A percentile compares a stretch with the other conserved stretches of the same genome.
These are phyloP conservation scores for Mycena olivaceomarginata DNA, from an alignment of 768 basidiomycete genomes.

Conservation along the genomic window DNA sequence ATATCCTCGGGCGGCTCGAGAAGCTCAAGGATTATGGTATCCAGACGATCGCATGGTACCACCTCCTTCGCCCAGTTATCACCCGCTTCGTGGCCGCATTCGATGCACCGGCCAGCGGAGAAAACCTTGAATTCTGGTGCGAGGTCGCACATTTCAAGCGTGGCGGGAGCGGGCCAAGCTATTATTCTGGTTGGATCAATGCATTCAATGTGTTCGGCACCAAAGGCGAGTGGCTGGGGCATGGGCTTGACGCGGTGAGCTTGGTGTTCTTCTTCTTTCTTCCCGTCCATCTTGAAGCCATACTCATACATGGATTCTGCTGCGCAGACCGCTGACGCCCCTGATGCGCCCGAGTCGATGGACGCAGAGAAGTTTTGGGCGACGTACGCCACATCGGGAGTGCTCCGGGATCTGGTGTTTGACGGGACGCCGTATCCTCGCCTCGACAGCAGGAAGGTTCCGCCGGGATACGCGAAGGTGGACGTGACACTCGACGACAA, in stretches of 20 bases:
- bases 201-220: background rate
- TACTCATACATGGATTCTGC: background rate
- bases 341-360: background rate
- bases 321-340: background rate
- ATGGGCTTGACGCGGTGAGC: background rate
- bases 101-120: background rate
- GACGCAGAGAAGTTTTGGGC: background rate
- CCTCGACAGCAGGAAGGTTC: background rate
- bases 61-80: conserved; percentile 63
- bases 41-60: conserved; percentile 57
- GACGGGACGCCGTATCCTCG: background rate
- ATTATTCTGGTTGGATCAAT: background rate
- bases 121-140: background rate
- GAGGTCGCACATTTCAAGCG: background rate
- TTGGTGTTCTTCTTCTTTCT: background rate
- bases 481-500: background rate
- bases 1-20: conserved; percentile 59
- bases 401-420: background rate
- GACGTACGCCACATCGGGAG: background rate
- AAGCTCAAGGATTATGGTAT: conserved; percentile 61
- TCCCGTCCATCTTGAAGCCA: background rate
- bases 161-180: background rate
- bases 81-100: conserved; percentile 53
- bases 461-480: background rate
- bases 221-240: background rate